phyloP scores from a whole-genome alignment of 1,139 yeast genomes.

The Blastobotrys illinoisensis region DNA sequence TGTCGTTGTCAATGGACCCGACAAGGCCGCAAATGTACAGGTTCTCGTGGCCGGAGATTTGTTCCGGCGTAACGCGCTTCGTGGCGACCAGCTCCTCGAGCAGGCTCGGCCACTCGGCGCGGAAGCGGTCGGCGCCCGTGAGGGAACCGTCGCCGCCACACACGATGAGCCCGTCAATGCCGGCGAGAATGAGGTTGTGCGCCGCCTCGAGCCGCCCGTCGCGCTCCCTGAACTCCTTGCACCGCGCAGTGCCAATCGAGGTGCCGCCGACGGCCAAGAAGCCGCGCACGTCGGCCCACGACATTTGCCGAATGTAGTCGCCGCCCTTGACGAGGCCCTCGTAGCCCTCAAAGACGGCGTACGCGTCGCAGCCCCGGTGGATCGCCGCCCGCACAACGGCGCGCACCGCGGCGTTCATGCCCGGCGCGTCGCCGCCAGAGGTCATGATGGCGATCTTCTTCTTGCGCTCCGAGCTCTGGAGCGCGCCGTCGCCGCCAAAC shows the following conservation, averaged over 20 bases:
- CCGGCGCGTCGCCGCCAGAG: conserved; percentile 98
- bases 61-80: conserved; percentile 50
- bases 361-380: conserved; percentile 86
- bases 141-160: conserved; percentile 99
- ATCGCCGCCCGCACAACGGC: conserved; percentile 92
- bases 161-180: conserved; percentile 93
- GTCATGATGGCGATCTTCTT: conserved; percentile 91
- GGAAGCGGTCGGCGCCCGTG: conserved; percentile 93
- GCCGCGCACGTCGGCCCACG: conserved; percentile 93
- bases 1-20: conserved; percentile 95
- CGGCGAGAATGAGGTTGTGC: conserved; percentile 74
- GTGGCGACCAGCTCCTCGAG: conserved; percentile 59
- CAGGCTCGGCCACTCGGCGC: conserved; percentile 90
- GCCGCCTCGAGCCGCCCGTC: conserved; percentile 79
- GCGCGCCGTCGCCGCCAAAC: conserved; percentile 1
- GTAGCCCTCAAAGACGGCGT: conserved; percentile 90
- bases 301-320: conserved; percentile 70
- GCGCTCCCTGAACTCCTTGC: conserved; percentile 77
- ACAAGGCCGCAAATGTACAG: conserved; percentile 91
- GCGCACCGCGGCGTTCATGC: conserved; percentile 94
- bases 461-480: conserved; percentile 11
- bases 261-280: conserved; percentile 92
- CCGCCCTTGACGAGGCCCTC: conserved; percentile 82
- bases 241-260: conserved; percentile 92
- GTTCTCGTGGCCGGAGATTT: conserved; percentile 56